A percentile compares a stretch with the other conserved stretches of the same genome.
Conservation (phyloP, 176 grass and related monocot genomes). For the Areca catechu region DNA sequence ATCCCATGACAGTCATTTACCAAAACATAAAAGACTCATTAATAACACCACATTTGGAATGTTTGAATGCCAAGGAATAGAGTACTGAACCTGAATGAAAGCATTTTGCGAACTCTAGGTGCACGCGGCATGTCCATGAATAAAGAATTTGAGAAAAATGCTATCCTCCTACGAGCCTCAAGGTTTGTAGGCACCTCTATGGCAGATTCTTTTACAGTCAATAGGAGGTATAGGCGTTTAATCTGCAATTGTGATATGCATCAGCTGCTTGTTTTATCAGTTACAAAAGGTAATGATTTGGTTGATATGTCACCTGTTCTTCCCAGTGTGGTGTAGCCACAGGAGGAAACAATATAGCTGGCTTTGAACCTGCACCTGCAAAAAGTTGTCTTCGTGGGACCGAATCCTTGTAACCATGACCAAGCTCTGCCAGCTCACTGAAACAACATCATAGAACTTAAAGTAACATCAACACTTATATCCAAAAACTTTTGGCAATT, state of each 20-base stretch:
- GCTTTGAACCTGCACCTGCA: slow-evolving; percentile 72
- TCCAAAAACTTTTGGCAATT: too few species aligned
- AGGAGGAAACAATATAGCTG: slow-evolving; percentile 76
- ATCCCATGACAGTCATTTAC: too few species aligned
- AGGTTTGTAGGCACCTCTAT: slow-evolving; percentile 91
- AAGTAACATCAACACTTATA: not conserved
- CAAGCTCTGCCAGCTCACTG: slow-evolving; percentile 81
- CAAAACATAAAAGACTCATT: too few species aligned
- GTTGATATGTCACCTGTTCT: slow-evolving; percentile 49
- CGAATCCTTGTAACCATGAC: slow-evolving; percentile 78
- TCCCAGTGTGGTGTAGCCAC: slow-evolving; percentile 76
- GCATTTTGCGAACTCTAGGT: slow-evolving; percentile 87
- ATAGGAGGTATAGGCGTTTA: slow-evolving; percentile 70
- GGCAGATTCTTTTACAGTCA: slow-evolving; percentile 97
- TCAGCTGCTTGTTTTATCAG: too few species aligned
- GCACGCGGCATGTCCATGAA: slow-evolving; percentile 98
- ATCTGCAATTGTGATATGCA: slow-evolving; percentile 46
- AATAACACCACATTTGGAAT: too few species aligned
- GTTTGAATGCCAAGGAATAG: not conserved
- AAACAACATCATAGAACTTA: not conserved
- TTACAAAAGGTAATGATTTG: too few species aligned
- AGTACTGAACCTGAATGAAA: slow-evolving; percentile 74
- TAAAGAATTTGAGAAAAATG: slow-evolving; percentile 94
- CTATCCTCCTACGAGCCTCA: slow-evolving; percentile 91
- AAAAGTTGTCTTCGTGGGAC: slow-evolving; percentile 92